A percentile compares a stretch with the other conserved stretches of the same genome.
These are phyloP conservation scores for Talinum fruticosum DNA, from an alignment of 148 eudicot species.

Conservation along the genomic window DNA sequence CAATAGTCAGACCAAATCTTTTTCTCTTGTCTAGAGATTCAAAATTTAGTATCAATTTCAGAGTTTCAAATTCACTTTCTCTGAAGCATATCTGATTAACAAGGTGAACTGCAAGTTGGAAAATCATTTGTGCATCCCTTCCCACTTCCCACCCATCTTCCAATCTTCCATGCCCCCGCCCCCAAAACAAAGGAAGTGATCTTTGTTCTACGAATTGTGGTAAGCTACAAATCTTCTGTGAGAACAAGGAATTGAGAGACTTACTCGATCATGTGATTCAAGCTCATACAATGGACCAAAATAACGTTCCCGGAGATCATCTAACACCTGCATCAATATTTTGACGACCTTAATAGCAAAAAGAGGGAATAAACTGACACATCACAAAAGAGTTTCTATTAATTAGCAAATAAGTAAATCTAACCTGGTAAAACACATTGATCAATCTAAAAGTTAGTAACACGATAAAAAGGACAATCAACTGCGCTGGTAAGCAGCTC, in stretches of 20 bases:
- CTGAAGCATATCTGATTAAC: too few relatives aligned
- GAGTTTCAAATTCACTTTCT: too few relatives aligned
- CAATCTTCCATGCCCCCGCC: not conserved
- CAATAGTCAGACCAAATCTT: not conserved
- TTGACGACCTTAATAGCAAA: conserved; percentile 5
- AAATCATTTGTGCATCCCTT: too few relatives aligned
- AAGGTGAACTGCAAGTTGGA: too few relatives aligned
- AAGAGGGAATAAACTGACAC: not conserved
- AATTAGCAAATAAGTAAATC: conserved; percentile 2
- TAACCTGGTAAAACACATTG: not conserved
- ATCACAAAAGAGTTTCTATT: not conserved
- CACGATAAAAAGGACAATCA: not conserved
- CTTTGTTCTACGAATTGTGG: not conserved
- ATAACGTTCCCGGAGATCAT: conserved; percentile 79
- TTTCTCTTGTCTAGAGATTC: not conserved
- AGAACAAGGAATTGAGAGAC: conserved; percentile 15
- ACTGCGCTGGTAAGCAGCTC: too few relatives aligned
- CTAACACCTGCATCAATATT: conserved; percentile 43
- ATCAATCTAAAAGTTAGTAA: not conserved
- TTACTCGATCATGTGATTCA: conserved; percentile 68
- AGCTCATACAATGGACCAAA: conserved; percentile 89
- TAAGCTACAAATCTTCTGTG: not conserved
- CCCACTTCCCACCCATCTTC: too few relatives aligned
- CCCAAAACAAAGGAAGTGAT: too few relatives aligned
- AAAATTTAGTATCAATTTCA: too few relatives aligned